phyloP scores from a whole-genome alignment of 2,329 filamentous ascomycete genomes.

The Mycosphaerella sp. region DNA sequence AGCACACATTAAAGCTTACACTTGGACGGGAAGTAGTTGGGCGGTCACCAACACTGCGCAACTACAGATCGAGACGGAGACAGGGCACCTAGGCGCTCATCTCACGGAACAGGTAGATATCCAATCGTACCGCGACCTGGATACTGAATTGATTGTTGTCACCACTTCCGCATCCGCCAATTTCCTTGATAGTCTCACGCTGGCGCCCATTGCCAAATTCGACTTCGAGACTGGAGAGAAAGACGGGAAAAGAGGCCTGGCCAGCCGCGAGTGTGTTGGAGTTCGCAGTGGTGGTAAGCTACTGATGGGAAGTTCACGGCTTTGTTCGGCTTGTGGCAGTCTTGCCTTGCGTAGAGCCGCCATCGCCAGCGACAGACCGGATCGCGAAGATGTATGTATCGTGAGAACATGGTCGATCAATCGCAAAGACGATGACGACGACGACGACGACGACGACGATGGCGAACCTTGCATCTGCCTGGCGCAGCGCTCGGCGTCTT shows the following conservation, averaged over 20 bases:
- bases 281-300: constrained; percentile 8
- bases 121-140: constrained; percentile 19
- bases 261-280: background rate
- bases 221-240: constrained; percentile 8
- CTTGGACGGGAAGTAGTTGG: constrained; percentile 19
- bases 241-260: background rate
- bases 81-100: constrained; percentile 9
- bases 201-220: constrained; percentile 17
- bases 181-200: constrained; percentile 21
- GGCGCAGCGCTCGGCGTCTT: constrained; percentile 9
- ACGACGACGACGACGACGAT: constrained; percentile 20
- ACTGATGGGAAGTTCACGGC: constrained; percentile 31
- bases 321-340: constrained; percentile 48
- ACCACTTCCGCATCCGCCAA: constrained; percentile 11
- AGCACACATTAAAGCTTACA: constrained; percentile 16
- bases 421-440: constrained; percentile 8
- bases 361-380: constrained; percentile 48
- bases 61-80: constrained; percentile 13
- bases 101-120: constrained; percentile 21
- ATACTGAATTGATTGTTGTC: constrained; percentile 23
- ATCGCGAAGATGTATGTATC: constrained; percentile 7
- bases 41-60: constrained; percentile 4
- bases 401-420: constrained; percentile 25
- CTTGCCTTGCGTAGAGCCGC: constrained; percentile 57
- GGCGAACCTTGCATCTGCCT: constrained; percentile 29